phyloP scores from a whole-genome alignment of 306 rosid genomes.

The Mimosa pudica region DNA sequence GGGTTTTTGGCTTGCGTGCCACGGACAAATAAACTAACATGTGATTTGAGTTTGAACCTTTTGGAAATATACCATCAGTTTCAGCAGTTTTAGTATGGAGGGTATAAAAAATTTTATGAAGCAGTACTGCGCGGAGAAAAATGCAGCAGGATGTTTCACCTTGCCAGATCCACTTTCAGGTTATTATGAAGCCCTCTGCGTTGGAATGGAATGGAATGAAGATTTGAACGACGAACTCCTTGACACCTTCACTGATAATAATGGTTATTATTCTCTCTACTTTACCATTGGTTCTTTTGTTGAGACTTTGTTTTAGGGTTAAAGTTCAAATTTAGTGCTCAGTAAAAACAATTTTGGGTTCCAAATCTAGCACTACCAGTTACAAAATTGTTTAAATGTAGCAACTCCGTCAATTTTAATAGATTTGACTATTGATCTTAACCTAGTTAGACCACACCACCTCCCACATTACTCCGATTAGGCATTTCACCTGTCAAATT shows the following conservation, averaged over 20 bases:
- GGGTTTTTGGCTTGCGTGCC: not conserved
- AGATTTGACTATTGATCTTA: too few relatives aligned
- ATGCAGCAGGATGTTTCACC: slow-evolving; percentile 41
- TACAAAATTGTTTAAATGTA: too few relatives aligned
- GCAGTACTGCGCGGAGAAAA: slow-evolving; percentile 47
- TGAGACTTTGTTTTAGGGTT: too few relatives aligned
- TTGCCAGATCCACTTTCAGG: slow-evolving; percentile 58
- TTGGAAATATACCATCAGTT: slow-evolving; percentile 42
- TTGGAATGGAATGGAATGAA: slow-evolving; percentile 60
- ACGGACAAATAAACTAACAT: not conserved
- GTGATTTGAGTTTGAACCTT: not conserved
- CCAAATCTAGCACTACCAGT: too few relatives aligned
- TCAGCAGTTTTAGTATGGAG: slow-evolving; percentile 40
- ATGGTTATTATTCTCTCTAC: slow-evolving; percentile 28
- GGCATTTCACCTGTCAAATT: too few relatives aligned
- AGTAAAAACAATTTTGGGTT: too few relatives aligned
- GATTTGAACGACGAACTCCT: slow-evolving; percentile 30
- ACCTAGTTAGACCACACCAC: too few relatives aligned
- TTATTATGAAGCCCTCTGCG: slow-evolving; percentile 64
- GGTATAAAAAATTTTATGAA: slow-evolving; percentile 53
- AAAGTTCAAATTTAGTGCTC: too few relatives aligned
- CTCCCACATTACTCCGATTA: too few relatives aligned
- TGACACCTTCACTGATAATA: slow-evolving; percentile 2
- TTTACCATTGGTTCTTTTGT: not conserved
- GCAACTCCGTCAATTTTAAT: too few relatives aligned